Evolutionary conservation across 1,139 yeast species (phyloP), one percentile per base, ranked within the genome.

Genomic region (Taphrina pruni): DNA sequence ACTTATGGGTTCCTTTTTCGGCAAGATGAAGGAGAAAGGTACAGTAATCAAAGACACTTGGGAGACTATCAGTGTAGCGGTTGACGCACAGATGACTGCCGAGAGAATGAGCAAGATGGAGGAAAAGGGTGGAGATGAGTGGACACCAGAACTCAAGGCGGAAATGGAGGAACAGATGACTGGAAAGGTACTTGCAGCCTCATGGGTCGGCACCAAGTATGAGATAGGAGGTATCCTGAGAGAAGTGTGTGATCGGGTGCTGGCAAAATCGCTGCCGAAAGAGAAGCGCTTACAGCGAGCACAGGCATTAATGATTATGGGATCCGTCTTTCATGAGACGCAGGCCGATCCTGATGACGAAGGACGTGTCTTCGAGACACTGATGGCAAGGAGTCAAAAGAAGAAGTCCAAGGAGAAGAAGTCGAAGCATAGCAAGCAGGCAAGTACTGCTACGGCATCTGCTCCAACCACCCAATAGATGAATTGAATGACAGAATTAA

Each of bases 141-240:
- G 95, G 76, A 86, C 96, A 0, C 86, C 85, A 1, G 97, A 91
- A 76, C 92, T 89, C 71, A 80, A 90, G 70, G 93, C 91, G 0
- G 96, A 90, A 73, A 84, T 90, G 86, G 98, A 93, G 76, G 88
- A 92, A 74, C 84, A 88, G 70, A 81, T 93, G 60, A 66, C 72
- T 11, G 72, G 72, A 52, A 94, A 93, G 77, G 93, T 93, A 2
- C 81, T 93, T 65, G 93, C 95, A 3, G 97, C 97, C 0, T 97
- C 97, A 9, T 93, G 99, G 99, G 88, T 89, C 64, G 98, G 97
- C 0, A 90, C 97, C 32, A 87, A 87, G 75, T 88, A 87, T 78
- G 99, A 93, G 78, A 89, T 93, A 70, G 94, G 90, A 76, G 85
- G 94, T n/a, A 90, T 96, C 0, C 82, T 91, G 81, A 76, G 97